Evolutionary conservation across 2,329 filamentous ascomycete genomes (phyloP).

Genomic region (Exophiala lecanii-corni): DNA sequence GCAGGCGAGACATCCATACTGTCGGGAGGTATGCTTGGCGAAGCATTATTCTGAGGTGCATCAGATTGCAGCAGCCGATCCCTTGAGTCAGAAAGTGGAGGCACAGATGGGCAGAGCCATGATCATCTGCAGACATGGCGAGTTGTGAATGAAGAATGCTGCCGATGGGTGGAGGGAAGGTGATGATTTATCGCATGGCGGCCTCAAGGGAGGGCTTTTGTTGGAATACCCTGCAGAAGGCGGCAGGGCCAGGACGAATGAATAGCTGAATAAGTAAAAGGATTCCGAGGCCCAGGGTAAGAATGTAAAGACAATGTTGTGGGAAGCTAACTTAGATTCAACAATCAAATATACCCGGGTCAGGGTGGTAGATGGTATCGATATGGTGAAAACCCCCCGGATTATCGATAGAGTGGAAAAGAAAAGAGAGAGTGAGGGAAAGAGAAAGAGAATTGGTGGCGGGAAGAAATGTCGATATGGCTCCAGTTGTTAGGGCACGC

Average conservation of each 20-base stretch:
- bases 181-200: constrained; percentile 19
- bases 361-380: not conserved
- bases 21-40: constrained; percentile 20
- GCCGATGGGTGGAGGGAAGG: constrained; percentile 4
- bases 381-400: too few relatives aligned
- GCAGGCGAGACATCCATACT: constrained; percentile 23
- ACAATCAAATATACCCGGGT: too few relatives aligned
- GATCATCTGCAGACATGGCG: constrained; percentile 22
- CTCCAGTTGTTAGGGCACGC: not conserved
- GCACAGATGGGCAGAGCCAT: constrained; percentile 13
- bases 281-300: constrained; percentile 1
- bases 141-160: constrained; percentile 12
- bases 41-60: constrained; percentile 13
- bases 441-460: constrained; percentile 3
- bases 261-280: not conserved
- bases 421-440: constrained; percentile 4
- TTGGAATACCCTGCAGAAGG: not conserved
- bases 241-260: not conserved
- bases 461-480: not conserved
- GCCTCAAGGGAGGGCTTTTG: constrained; percentile 8
- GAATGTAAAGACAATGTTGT: too few relatives aligned
- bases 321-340: too few relatives aligned
- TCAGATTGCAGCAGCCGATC: constrained; percentile 10
- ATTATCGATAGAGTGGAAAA: constrained; percentile 1
- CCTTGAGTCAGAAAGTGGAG: constrained; percentile 8